A percentile compares a stretch with the other conserved stretches of the same genome.
Evolutionary conservation across 2,329 filamentous ascomycete species (phyloP).

Genomic region (Orbilia ellipsospora): DNA sequence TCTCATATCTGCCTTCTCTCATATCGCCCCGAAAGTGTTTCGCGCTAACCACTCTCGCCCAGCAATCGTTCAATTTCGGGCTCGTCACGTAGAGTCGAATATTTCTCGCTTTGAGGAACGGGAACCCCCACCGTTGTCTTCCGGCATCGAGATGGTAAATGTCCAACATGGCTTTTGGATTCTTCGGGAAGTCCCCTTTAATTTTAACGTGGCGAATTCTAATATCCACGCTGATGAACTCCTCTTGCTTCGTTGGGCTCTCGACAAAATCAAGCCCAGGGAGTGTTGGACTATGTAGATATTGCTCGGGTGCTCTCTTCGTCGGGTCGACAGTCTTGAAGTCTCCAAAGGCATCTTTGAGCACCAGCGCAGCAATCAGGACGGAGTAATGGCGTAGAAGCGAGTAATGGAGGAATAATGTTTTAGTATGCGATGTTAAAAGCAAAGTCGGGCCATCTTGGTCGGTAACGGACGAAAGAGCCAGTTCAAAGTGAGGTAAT

Average conservation of each 20-base stretch:
- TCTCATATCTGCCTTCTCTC: constrained; percentile 71
- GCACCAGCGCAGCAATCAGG: constrained; percentile 80
- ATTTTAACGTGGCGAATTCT: constrained; percentile 84
- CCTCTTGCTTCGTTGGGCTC: constrained; percentile 62
- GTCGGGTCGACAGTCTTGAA: constrained; percentile 31
- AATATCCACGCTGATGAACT: constrained; percentile 83
- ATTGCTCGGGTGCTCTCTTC: constrained; percentile 16
- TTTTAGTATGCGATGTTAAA: constrained; percentile 81
- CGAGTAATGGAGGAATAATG: constrained; percentile 86
- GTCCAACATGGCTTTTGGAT: constrained; percentile 92
- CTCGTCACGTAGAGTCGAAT: constrained; percentile 88
- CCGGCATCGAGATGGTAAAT: constrained; percentile 84
- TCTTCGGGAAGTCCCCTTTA: constrained; percentile 86
- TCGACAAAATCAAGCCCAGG: constrained; percentile 55
- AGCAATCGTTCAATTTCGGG: constrained; percentile 82
- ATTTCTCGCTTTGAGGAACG: constrained; percentile 80
- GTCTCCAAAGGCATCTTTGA: constrained; percentile 73
- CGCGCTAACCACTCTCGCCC: constrained; percentile 86
- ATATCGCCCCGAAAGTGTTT: constrained; percentile 84
- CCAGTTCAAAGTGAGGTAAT: constrained; percentile 86
- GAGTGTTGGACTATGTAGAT: constrained; percentile 22
- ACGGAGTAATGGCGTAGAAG: constrained; percentile 92
- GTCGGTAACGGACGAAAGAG: constrained; percentile 85
- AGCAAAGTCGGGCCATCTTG: constrained; percentile 88
- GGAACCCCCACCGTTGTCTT: constrained; percentile 85